Percentiles rank a stretch among this genome's conserved stretches.
These are phyloP conservation scores for Arctium lappa DNA, from an alignment of 129 eudicot genomes.

Conservation along the genomic window DNA sequence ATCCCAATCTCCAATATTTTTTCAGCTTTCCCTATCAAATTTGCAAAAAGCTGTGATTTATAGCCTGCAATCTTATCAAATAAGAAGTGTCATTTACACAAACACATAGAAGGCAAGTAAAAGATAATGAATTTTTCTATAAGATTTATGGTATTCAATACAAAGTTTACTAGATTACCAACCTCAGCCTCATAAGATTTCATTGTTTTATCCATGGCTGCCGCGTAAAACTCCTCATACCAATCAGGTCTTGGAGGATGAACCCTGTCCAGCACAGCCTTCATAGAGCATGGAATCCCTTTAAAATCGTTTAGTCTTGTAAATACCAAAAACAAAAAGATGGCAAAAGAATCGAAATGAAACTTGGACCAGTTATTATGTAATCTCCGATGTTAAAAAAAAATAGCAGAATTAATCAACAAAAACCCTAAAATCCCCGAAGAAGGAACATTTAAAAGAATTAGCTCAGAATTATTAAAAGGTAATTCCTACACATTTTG, in stretches of 20 bases:
- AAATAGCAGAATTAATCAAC: neutral
- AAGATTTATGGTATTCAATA: neutral
- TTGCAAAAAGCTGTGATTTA: conserved; percentile 64
- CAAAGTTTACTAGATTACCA: conserved; percentile 9
- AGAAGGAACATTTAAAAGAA: neutral
- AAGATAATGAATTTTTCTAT: neutral
- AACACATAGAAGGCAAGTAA: neutral
- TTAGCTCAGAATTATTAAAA: neutral
- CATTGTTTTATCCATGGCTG: conserved; percentile 53
- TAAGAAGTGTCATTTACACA: conserved; percentile 19
- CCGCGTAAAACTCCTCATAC: conserved; percentile 93
- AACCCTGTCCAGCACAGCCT: conserved; percentile 67
- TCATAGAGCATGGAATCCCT: conserved; percentile 15
- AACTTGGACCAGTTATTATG: neutral
- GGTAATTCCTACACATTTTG: neutral
- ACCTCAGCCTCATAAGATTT: conserved; percentile 85
- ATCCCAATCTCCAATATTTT: conserved; percentile 77
- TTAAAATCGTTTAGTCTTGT: neutral
- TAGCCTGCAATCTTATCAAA: conserved; percentile 75
- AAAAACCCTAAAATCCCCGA: neutral
- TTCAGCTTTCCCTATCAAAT: conserved; percentile 55
- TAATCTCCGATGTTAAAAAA: neutral
- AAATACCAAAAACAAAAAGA: neutral
- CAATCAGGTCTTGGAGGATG: conserved; percentile 93
- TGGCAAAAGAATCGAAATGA: neutral